Conservation (phyloP, 345 rosid species). For the Brassica rapa region DNA sequence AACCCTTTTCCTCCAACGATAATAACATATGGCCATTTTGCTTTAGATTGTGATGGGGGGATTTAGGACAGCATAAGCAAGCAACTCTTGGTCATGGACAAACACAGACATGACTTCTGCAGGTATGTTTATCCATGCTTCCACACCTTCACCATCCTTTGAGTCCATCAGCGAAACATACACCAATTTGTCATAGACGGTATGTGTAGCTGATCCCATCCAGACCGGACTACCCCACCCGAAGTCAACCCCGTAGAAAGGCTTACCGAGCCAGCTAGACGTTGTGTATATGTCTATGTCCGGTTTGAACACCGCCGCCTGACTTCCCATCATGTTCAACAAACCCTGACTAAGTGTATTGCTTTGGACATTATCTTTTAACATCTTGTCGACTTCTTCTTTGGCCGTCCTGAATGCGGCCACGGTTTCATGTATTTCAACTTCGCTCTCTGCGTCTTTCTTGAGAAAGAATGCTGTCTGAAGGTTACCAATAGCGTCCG, state of each 20-base stretch:
- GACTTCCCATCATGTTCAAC: neutral
- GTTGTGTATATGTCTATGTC: slow-evolving; percentile 25
- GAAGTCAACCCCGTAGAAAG: slow-evolving; percentile 47
- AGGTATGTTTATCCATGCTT: slow-evolving; percentile 48
- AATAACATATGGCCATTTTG: neutral
- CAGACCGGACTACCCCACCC: slow-evolving; percentile 54
- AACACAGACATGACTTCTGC: slow-evolving; percentile 47
- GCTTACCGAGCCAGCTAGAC: slow-evolving; percentile 46
- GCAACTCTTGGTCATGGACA: slow-evolving; percentile 44
- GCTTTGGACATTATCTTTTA: neutral
- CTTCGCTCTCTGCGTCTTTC: neutral
- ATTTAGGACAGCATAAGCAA: slow-evolving; percentile 41
- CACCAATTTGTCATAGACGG: neutral
- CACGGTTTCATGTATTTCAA: neutral
- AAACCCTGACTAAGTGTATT: slow-evolving; percentile 4
- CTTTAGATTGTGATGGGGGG: slow-evolving; percentile 26
- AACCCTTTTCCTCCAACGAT: neutral
- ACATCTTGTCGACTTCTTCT: neutral
- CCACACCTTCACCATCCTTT: slow-evolving; percentile 43
- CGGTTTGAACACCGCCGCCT: neutral
- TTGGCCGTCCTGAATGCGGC: neutral
- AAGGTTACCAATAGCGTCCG: neutral
- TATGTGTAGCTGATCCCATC: slow-evolving; percentile 14
- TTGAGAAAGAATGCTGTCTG: neutral
- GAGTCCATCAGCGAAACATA: slow-evolving; percentile 31